Evolutionary conservation across 345 rosid species (phyloP), one percentile per base, ranked within the genome.

Genomic region (Melaleuca alternifolia): DNA sequence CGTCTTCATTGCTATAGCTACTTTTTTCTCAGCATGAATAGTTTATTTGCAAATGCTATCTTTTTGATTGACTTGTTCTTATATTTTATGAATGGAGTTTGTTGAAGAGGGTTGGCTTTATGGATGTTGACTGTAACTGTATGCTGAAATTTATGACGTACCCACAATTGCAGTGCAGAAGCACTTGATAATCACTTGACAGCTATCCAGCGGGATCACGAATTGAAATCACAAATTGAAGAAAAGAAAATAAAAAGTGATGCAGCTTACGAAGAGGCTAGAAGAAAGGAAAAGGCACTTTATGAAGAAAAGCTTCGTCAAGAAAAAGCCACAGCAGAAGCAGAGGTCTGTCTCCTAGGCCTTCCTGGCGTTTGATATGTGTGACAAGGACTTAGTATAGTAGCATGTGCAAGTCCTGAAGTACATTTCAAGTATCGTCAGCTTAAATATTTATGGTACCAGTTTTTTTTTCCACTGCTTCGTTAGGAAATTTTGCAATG

Each of bases 161-260:
- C 81, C 88, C 51, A 44, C 85, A 77, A 14, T 86, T 92, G 20
- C 85, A 96, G 99, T 88, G 99, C 99, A 87, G 98, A 97, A 92
- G 99, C 96, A 87, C 96, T 97, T 84, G 99, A 96, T 90, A 90
- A 92, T 88, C 98, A 97, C 91, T 91, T 97, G 88, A 95, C 98
- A 84, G 94, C 92, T 86, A 84, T 97, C 88, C 99, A 94, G 90
- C 93, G 93, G 86, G 96, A 97, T 52, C 95, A 95, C 90, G 93
- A 95, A 91, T 88, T 91, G 50, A 97, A 93, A 91, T 97, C 97
- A 18, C 98, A 94, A 88, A 94, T 95, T 86, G 99, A 95, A 90
- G 99, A 95, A 91, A 95, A 95, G 89, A 96, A 90, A 92, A 87
- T 96, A 87, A 91, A 92, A 92, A 95, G 87, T 87, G 99, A 95